phyloP scores from a whole-genome alignment of 495 filamentous ascomycete genomes.

The Talaromyces stipitatus region DNA sequence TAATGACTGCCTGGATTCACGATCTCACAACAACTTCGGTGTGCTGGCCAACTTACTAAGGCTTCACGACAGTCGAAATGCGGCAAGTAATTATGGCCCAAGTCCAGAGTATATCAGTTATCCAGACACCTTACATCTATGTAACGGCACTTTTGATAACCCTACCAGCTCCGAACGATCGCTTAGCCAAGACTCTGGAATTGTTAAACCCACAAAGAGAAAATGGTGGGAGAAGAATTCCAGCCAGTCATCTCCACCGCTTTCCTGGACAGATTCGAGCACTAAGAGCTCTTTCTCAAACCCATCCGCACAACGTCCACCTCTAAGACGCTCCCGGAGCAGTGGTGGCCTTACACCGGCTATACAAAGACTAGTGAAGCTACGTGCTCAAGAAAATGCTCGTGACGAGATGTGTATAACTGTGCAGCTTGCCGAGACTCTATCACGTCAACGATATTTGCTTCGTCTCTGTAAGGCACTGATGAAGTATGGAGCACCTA shows the following conservation, averaged over 20 bases:
- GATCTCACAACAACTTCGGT: slow-evolving; percentile 64
- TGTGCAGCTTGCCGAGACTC: slow-evolving; percentile 77
- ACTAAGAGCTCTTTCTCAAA: slow-evolving; percentile 30
- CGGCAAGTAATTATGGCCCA: neutral
- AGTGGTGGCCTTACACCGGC: slow-evolving; percentile 27
- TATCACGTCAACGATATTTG: slow-evolving; percentile 77
- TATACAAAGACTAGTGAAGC: slow-evolving; percentile 30
- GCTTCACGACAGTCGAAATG: slow-evolving; percentile 49
- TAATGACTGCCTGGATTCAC: slow-evolving; percentile 61
- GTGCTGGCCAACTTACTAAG: slow-evolving; percentile 73
- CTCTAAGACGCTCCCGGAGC: slow-evolving; percentile 38
- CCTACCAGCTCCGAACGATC: slow-evolving; percentile 10
- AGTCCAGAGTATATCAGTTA: slow-evolving; percentile 8
- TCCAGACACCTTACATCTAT: slow-evolving; percentile 19
- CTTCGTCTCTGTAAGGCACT: slow-evolving; percentile 77
- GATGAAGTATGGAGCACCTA: slow-evolving; percentile 79
- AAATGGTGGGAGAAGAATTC: slow-evolving; percentile 60
- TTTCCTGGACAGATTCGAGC: slow-evolving; percentile 31
- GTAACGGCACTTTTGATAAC: slow-evolving; percentile 9
- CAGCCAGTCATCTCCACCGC: slow-evolving; percentile 40
- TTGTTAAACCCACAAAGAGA: slow-evolving; percentile 22
- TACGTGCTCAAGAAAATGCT: slow-evolving; percentile 15
- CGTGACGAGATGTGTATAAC: slow-evolving; percentile 75
- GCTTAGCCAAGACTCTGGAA: slow-evolving; percentile 1
- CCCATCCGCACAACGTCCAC: slow-evolving; percentile 25